Evolutionary conservation across 176 grass and related monocot genomes (phyloP).

Genomic region (Musa beccarii): DNA sequence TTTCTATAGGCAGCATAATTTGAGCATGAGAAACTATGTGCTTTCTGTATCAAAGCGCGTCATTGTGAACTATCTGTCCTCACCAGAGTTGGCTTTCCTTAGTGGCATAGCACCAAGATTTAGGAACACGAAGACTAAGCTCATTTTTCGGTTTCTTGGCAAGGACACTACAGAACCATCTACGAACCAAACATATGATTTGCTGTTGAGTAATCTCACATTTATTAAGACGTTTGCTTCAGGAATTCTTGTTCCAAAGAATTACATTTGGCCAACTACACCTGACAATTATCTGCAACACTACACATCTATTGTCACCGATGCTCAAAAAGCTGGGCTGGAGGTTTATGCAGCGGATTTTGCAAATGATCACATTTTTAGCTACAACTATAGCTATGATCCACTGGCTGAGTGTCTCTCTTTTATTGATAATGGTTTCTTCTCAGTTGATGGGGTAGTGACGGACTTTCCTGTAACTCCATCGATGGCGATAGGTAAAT

Average conservation of each 20-base stretch:
- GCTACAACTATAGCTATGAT: constrained; percentile 85
- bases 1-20: constrained; percentile 79
- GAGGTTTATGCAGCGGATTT: constrained; percentile 81
- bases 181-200: constrained; percentile 55
- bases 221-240: constrained; percentile 80
- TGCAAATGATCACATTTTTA: constrained; percentile 61
- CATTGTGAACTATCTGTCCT: constrained; percentile 64
- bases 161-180: constrained; percentile 42
- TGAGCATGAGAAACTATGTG: constrained; percentile 75
- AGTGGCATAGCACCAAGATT: constrained; percentile 34
- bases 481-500: constrained; percentile 66
- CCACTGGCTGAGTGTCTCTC: constrained; percentile 70
- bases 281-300: constrained; percentile 61
- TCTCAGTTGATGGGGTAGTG: constrained; percentile 89
- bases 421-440: constrained; percentile 67
- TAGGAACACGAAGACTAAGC: constrained; percentile 47
- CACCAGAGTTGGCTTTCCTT: constrained; percentile 68
- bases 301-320: constrained; percentile 49
- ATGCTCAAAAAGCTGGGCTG: constrained; percentile 79
- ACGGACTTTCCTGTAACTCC: constrained; percentile 71
- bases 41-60: constrained; percentile 47
- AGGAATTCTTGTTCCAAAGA: constrained; percentile 88
- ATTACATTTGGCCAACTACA: constrained; percentile 70
- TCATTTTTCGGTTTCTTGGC: constrained; percentile 72
- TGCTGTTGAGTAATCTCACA: constrained; percentile 75